Evolutionary conservation across 2,329 filamentous ascomycete genomes (phyloP), one percentile per base, ranked within the genome.

Genomic region (Hypoxylon sp.): DNA sequence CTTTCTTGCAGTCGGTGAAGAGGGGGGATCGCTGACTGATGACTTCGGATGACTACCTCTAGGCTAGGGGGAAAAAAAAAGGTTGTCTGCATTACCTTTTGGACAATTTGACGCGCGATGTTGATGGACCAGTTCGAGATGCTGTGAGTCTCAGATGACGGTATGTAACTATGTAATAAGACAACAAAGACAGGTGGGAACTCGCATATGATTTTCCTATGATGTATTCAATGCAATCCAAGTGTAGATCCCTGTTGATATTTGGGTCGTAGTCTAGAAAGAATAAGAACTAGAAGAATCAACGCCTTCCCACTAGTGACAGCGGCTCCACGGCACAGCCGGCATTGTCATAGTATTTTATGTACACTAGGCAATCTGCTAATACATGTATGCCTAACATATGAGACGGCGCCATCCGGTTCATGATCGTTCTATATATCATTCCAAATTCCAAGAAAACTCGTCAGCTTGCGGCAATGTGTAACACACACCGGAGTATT

Each of bases 181-280:
- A 55, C 33, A 58, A 55, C 62, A 66, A 69, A 59, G 67, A 71
- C 67, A 63, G 66, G 61, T 67, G 62, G 55, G 59, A 61, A 44
- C 58, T 22, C 60, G 53, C 63, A 66, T 61, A 71, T 73, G 72
- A 74, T 69, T 63, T 69, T 69, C 70, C 71, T 73, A 76, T 76
- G 74, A 77, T 77, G 75, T 74, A 71, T 72, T 57, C 53, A 68
- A 55, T 72, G 44, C 59, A 68, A 68, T 48, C 44, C 47, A 67
- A 48, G 55, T 39, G 10, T 31, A 48, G n/a, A 61, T 48, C 67
- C 67, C 60, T 70, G 67, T 54, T 52, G 37, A 63, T 11, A 67
- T 46, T 50, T 54, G 37, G 31, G 42, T 35, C 37, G 44, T 57
- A 55, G 53, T 39, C 42, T 60, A 31, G 35, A 31, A 64, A 59